Percentiles rank a stretch among this genome's conserved stretches.
Evolutionary conservation across 345 rosid species (phyloP).

Genomic region (Moringa oleifera): DNA sequence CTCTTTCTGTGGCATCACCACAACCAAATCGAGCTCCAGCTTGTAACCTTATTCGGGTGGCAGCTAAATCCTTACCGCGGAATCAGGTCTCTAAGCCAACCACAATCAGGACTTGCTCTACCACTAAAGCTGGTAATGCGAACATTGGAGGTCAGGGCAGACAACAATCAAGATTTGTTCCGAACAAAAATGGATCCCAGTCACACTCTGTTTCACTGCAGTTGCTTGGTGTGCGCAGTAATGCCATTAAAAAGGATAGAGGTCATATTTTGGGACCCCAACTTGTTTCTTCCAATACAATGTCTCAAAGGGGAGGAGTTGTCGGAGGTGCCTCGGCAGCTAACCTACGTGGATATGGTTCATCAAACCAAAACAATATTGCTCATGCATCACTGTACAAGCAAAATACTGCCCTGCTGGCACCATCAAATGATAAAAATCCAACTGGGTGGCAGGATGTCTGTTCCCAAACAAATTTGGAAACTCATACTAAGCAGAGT

Average conservation of each 20-base stretch:
- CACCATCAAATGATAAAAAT: conserved; percentile 12
- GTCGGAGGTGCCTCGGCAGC: conserved; percentile 9
- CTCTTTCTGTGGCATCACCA: conserved; percentile 14
- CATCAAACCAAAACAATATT: conserved; percentile 15
- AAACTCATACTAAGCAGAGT: conserved; percentile 14
- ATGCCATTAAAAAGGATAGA: conserved; percentile 30
- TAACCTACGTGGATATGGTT: conserved; percentile 15
- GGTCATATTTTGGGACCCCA: conserved; percentile 21
- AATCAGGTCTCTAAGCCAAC: conserved; percentile 16
- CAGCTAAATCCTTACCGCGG: conserved; percentile 20
- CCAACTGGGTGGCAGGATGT: conserved; percentile 14
- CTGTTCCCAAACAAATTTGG: conserved; percentile 12
- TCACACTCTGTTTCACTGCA: conserved; percentile 20
- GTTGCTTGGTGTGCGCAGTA: conserved; percentile 24
- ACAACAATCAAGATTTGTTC: conserved; percentile 12
- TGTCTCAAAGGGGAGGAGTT: conserved; percentile 21
- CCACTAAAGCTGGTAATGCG: conserved; percentile 22
- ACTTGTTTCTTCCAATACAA: conserved; percentile 23
- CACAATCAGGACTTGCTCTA: conserved; percentile 35
- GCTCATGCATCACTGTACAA: conserved; percentile 12
- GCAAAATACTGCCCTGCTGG: conserved; percentile 12
- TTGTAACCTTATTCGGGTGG: conserved; percentile 6
- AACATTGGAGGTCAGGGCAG: conserved; percentile 25
- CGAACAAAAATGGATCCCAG: conserved; percentile 18
- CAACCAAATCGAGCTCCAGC: conserved; percentile 20